A percentile compares a stretch with the other conserved stretches of the same genome.
These are phyloP conservation scores for Aspergillus bertholletiae DNA, from an alignment of 495 filamentous ascomycete genomes.

Conservation along the genomic window DNA sequence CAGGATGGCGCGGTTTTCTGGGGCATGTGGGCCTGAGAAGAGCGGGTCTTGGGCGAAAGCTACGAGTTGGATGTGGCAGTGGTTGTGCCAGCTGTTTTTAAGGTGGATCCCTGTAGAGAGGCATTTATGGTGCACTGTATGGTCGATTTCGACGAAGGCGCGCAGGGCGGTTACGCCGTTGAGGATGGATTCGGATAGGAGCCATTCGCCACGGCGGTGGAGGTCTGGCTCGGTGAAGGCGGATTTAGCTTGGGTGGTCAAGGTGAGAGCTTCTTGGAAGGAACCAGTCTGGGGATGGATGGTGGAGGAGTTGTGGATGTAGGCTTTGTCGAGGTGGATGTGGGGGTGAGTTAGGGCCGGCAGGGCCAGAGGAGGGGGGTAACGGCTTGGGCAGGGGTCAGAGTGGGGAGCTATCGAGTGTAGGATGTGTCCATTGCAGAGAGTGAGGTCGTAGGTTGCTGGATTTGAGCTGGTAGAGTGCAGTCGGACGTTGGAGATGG, in stretches of 20 bases:
- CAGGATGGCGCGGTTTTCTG: constrained; percentile 43
- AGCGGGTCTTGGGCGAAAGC: constrained; percentile 71
- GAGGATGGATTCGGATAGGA: constrained; percentile 68
- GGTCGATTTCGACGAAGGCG: constrained; percentile 44
- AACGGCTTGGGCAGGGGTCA: constrained; percentile 10
- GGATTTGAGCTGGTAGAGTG: constrained; percentile 20
- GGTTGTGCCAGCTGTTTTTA: constrained; percentile 51
- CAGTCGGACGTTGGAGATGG: constrained; percentile 37
- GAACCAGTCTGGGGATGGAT: constrained; percentile 58
- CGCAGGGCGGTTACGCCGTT: no score
- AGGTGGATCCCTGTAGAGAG: constrained; percentile 55
- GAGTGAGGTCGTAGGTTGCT: constrained; percentile 38
- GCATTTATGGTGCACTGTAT: constrained; percentile 54
- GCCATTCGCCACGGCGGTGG: constrained; percentile 56
- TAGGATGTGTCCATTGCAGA: constrained; percentile 40
- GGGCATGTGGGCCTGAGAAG: constrained; percentile 52
- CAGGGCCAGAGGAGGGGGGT: constrained; percentile 20
- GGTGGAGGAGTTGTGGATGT: constrained; percentile 54
- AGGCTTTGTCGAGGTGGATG: constrained; percentile 75
- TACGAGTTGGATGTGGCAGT: constrained; percentile 65
- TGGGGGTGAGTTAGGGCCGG: constrained; percentile 71
- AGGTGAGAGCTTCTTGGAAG: constrained; percentile 62
- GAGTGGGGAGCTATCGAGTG: constrained; percentile 30
- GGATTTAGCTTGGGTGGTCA: constrained; percentile 59
- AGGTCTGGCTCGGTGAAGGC: constrained; percentile 59